These are phyloP conservation scores for Clarkia xantiana DNA, from an alignment of 345 rosid species.

Conservation along the genomic window DNA sequence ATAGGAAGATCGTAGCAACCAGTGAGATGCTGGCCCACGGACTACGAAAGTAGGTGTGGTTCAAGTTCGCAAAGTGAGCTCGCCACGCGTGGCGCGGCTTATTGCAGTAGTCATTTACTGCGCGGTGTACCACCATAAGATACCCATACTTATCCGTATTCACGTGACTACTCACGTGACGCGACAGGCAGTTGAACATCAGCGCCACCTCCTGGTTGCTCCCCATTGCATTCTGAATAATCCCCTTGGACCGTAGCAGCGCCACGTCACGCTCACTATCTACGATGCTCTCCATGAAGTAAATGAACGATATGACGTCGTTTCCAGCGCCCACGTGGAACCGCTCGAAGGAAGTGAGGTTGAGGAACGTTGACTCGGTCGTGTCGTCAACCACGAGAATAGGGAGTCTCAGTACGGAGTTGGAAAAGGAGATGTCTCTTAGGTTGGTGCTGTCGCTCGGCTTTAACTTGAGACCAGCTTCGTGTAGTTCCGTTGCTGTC, in stretches of 20 bases:
- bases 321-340: slow-evolving; percentile 8
- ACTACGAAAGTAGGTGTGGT: slow-evolving; percentile 30
- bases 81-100: slow-evolving; percentile 31
- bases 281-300: slow-evolving; percentile 31
- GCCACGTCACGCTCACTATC: slow-evolving; percentile 25
- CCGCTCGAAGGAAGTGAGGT: slow-evolving; percentile 29
- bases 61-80: slow-evolving; percentile 28
- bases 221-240: slow-evolving; percentile 23
- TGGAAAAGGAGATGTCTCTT: slow-evolving; percentile 31
- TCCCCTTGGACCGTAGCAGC: slow-evolving; percentile 19
- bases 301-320: slow-evolving; percentile 9
- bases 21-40: slow-evolving; percentile 36
- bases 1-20: slow-evolving; percentile 27
- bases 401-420: slow-evolving; percentile 19
- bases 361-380: slow-evolving; percentile 20
- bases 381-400: slow-evolving; percentile 15
- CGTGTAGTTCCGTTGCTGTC: slow-evolving; percentile 29
- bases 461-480: slow-evolving; percentile 27
- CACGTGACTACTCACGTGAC: slow-evolving; percentile 18
- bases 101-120: slow-evolving; percentile 20
- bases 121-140: slow-evolving; percentile 14
- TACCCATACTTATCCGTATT: slow-evolving; percentile 22
- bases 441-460: slow-evolving; percentile 14
- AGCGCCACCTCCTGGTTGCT: slow-evolving; percentile 31
- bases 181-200: slow-evolving; percentile 26